Evolutionary conservation across 257 asterid species (phyloP), one percentile per base, ranked within the genome.

Genomic region (Solanum appendiculatum): DNA sequence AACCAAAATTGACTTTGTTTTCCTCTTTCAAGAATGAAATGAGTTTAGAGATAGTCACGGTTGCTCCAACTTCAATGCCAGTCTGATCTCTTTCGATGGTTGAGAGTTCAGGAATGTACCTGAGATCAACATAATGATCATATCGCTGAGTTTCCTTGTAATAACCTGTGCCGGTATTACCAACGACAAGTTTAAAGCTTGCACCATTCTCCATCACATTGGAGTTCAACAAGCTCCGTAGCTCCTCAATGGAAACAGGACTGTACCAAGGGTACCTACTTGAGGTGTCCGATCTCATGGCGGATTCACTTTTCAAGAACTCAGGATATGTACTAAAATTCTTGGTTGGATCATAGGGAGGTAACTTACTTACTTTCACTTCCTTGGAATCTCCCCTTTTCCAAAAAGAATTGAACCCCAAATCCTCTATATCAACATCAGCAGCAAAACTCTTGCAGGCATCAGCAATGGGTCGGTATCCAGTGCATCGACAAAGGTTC

Each of bases 391-490:
- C 95, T 18, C 89, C 95, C 16, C 90, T 91, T 88, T 82, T 90
- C 95, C 95, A 93, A 70, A 91, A 94, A 13, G 93, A 92, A 91
- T 93, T 93, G 72, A 92, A 77, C 85, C 98, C 98, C 88, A 94
- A 87, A 91, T 94, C 98, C 89, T 94, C 98, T 82, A 93, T 90
- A 88, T 94, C 97, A 34, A 92, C 91, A 90, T 94, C 91, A 85
- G 92, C 90, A 85, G 98, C 91, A 68, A 92, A 94, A 88, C 92
- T 88, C 88, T 93, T 94, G 93, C 98, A 94, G 83, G 92, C 98
- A 90, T 94, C 98, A 39, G 96, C 95, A 42, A 94, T 91, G 25
- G 98, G 96, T 36, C 98, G 93, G 89, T 94, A 94, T 37, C 98
- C 96, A 44, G 98, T 94, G 58, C 96, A 94, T 54, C 98, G 93